Evolutionary conservation across 495 filamentous ascomycete species (phyloP), one percentile per base, ranked within the genome.

Genomic region (Xylaria scruposa): DNA sequence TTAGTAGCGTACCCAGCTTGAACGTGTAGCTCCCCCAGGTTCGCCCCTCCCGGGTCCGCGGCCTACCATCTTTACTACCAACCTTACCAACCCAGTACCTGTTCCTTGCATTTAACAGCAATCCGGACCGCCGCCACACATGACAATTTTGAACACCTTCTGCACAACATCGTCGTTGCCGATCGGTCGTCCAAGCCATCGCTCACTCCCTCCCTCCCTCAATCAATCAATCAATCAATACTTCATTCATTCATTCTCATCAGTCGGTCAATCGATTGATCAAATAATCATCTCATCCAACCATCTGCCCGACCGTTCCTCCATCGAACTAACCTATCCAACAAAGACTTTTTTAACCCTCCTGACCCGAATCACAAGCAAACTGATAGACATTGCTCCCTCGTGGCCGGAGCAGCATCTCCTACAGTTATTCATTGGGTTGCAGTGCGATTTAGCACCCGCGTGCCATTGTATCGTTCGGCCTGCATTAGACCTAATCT

Each of bases 51-150:
- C 15, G 58, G 58, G 17, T 60, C 58, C 58, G 31, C 15, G 58
- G 33, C 58, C 31, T 60, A 17, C 58, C 58, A 60, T 38, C 10
- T 38, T 9, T 8, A 36, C n/a, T 60, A 40, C 58, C 58, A 19
- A 60, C 33, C 17, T 31, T 36, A 31, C 63, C 29, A 24, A 36
- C 13, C 65, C 26, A 53, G 63, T 67, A 70, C 38, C 67, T 62
- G 59, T 56, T 24, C 68, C 68, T 70, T 70, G 68, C 68, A 70
- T 70, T 53, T 64, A 64, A 62, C 68, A 63, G 59, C 68, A 56
- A 56, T 26, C 68, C 24, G 59, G 51, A 56, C 68, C 56, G 40
- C 47, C 44, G 38, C 38, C 38, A 42, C 66, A 62, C 42, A 61
- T 36, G 65, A 67, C 64, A 64, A 62, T 64, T 64, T 31, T 31